Evolutionary conservation across 2,329 filamentous ascomycete species (phyloP).

Genomic region (Monosporascus sp.): DNA sequence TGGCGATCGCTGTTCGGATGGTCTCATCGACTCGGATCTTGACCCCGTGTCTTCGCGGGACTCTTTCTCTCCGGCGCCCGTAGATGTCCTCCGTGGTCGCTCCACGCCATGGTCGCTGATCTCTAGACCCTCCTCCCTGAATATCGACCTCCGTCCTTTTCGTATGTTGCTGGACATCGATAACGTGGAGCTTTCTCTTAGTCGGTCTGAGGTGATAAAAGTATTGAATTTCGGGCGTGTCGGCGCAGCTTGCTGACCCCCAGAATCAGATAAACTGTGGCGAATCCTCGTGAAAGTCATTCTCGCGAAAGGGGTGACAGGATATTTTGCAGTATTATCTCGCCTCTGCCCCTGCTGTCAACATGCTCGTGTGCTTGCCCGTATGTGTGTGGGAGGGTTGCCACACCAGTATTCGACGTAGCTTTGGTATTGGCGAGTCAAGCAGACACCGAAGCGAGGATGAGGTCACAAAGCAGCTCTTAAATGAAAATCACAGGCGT

Average conservation of each 20-base stretch:
- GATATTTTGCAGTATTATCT: slow-evolving; percentile 1
- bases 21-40: slow-evolving; percentile 19
- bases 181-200: slow-evolving; percentile 42
- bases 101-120: slow-evolving; percentile 26
- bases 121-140: slow-evolving; percentile 45
- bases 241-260: slow-evolving; percentile 8
- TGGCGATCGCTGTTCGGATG: slow-evolving; percentile 21
- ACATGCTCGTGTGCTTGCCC: slow-evolving; percentile 1
- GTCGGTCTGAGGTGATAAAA: slow-evolving; percentile 43
- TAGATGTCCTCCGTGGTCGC: slow-evolving; percentile 12
- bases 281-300: slow-evolving; percentile 18
- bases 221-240: slow-evolving; percentile 46
- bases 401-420: slow-evolving; percentile 4
- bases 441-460: slow-evolving; percentile 4
- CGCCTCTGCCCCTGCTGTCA: slow-evolving; percentile 9
- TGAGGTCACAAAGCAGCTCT: slow-evolving; percentile 21
- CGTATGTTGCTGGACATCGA: slow-evolving; percentile 39
- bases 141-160: slow-evolving; percentile 47
- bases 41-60: slow-evolving; percentile 25
- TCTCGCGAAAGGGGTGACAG: slow-evolving; percentile 8
- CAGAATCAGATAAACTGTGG: slow-evolving; percentile 13
- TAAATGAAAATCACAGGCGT: slow-evolving; percentile 1
- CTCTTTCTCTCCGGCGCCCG: slow-evolving; percentile 25
- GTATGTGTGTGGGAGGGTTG: slow-evolving; percentile 8
- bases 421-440: background rate